Percentiles rank a stretch among this genome's conserved stretches.
These are phyloP conservation scores for Candolleomyces aberdarensis DNA, from an alignment of 768 basidiomycete species.

Conservation along the genomic window DNA sequence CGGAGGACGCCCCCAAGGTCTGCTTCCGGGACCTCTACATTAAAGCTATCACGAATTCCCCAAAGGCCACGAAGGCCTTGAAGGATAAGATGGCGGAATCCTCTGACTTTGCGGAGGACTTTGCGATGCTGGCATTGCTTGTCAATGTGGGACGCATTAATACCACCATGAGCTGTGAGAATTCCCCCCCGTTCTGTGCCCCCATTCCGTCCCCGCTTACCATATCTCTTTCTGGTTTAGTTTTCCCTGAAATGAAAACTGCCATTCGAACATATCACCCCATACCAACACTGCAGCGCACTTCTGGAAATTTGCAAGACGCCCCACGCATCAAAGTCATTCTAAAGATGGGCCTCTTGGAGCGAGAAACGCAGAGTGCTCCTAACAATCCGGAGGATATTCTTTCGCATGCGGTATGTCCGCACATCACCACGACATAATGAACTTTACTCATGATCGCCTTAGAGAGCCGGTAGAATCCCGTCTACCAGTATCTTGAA, in stretches of 20 bases:
- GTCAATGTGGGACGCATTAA: slow-evolving; percentile 81
- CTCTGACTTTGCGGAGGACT: slow-evolving; percentile 57
- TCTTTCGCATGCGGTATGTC: slow-evolving; percentile 48
- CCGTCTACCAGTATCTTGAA: slow-evolving; percentile 74
- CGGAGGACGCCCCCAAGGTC: slow-evolving; percentile 28
- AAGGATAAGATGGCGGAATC: slow-evolving; percentile 70
- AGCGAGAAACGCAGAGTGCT: slow-evolving; percentile 41
- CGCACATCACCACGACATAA: slow-evolving; percentile 4
- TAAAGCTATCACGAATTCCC: slow-evolving; percentile 49
- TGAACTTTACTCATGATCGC: slow-evolving; percentile 10
- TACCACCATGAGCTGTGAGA: slow-evolving; percentile 80
- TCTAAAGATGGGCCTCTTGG: slow-evolving; percentile 55
- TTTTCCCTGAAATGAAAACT: slow-evolving; percentile 81
- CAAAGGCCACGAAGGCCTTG: slow-evolving; percentile 66
- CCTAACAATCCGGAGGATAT: slow-evolving; percentile 60
- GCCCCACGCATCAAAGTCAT: slow-evolving; percentile 77
- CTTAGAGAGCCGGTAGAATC: slow-evolving; percentile 41
- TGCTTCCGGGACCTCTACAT: slow-evolving; percentile 64
- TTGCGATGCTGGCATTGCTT: slow-evolving; percentile 70
- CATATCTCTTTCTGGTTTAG: slow-evolving; percentile 28
- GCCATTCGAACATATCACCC: slow-evolving; percentile 76
- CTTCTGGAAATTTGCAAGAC: slow-evolving; percentile 70
- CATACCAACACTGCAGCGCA: slow-evolving; percentile 66
- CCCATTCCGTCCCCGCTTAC: not conserved
- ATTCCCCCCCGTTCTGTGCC: slow-evolving; percentile 9